Percentiles rank a stretch among this genome's conserved stretches.
Conservation (phyloP, 257 asterid genomes). For the Thymus mandschuricus region DNA sequence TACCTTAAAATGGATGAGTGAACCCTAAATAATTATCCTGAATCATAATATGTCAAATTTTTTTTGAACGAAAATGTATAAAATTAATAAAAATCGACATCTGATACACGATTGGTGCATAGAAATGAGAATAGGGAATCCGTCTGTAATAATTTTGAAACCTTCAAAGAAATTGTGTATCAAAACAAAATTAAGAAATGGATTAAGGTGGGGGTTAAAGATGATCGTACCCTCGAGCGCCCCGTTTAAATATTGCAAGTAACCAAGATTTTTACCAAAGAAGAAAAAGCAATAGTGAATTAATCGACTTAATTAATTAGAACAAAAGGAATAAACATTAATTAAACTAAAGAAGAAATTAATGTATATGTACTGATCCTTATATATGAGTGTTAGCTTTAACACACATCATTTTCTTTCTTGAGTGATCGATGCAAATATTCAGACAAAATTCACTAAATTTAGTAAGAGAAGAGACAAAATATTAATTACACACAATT, state of each 20-base stretch:
- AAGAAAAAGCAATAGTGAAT: constrained; percentile 17
- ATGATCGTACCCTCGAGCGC: constrained; percentile 31
- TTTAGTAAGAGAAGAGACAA: constrained; percentile 24
- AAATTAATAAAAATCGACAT: too few species aligned
- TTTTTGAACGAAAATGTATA: too few species aligned
- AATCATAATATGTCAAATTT: too few species aligned
- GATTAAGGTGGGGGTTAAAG: background rate
- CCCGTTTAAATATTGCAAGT: background rate
- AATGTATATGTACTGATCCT: background rate
- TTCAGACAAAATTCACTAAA: constrained; percentile 24
- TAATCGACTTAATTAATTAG: constrained; percentile 4
- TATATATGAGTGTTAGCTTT: background rate
- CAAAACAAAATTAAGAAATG: background rate
- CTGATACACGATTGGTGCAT: too few species aligned
- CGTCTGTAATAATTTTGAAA: too few species aligned
- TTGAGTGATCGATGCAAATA: background rate
- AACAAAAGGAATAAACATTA: constrained; percentile 37
- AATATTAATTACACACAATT: background rate
- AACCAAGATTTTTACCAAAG: background rate
- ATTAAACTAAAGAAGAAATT: background rate
- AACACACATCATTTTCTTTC: background rate
- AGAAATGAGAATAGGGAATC: too few species aligned
- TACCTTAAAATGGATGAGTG: too few species aligned
- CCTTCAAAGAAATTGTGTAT: too few species aligned
- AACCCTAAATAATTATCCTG: too few species aligned